These are phyloP conservation scores for Holtermannia corniformis DNA, from an alignment of 768 basidiomycete species.

Conservation along the genomic window DNA sequence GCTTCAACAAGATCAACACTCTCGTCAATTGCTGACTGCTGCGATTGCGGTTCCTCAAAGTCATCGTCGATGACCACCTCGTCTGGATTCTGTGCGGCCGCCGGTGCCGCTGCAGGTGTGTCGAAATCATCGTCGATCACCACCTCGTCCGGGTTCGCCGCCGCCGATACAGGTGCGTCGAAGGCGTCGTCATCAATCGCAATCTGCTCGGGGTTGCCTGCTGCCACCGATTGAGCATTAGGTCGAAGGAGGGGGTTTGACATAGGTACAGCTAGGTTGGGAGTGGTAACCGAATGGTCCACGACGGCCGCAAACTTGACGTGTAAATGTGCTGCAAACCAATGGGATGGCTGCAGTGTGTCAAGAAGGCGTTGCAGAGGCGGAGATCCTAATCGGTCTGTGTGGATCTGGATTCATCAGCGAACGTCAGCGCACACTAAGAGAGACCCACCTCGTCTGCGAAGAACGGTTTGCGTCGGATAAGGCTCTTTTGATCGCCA, in stretches of 20 bases:
- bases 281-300: conserved; percentile 17
- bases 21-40: conserved; percentile 15
- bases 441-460: conserved; percentile 47
- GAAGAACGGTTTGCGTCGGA: conserved; percentile 72
- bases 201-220: conserved; percentile 39
- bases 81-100: conserved; percentile 25
- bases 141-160: neutral
- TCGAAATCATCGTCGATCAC: conserved; percentile 16
- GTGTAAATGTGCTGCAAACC: conserved; percentile 91
- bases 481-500: conserved; percentile 57
- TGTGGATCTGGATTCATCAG: conserved; percentile 43
- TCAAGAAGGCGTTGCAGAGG: conserved; percentile 69
- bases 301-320: conserved; percentile 66
- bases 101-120: neutral
- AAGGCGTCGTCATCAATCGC: conserved; percentile 19
- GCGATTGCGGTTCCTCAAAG: conserved; percentile 15
- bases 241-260: neutral
- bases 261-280: neutral
- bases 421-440: neutral
- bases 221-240: neutral
- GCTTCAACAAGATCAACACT: conserved; percentile 37
- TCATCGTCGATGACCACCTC: conserved; percentile 36
- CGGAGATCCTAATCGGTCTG: conserved; percentile 70
- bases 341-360: conserved; percentile 67
- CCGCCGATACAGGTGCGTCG: neutral